These are phyloP conservation scores for Evansstolkia leycettana DNA, from an alignment of 495 filamentous ascomycete species.

Conservation along the genomic window DNA sequence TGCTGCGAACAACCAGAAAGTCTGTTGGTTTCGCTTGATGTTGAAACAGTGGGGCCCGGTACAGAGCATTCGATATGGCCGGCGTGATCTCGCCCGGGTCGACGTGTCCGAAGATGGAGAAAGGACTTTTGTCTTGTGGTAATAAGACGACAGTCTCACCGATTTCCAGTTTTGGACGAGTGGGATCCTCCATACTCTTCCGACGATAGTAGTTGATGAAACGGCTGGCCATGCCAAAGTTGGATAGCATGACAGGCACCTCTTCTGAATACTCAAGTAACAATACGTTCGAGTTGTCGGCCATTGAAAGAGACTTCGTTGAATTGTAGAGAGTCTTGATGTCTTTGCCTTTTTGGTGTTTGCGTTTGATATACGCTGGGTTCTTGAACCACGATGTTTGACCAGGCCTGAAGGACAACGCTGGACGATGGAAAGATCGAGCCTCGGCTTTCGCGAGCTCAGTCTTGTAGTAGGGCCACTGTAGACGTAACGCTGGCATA, in stretches of 20 bases:
- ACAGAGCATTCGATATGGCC: conserved; percentile 90
- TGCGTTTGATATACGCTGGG: conserved; percentile 46
- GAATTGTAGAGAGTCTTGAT: conserved; percentile 61
- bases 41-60: conserved; percentile 82
- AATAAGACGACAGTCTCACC: conserved; percentile 80
- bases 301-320: conserved; percentile 66
- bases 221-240: conserved; percentile 92
- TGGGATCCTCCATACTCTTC: conserved; percentile 65
- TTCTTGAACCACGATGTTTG: conserved; percentile 43
- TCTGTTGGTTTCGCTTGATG: conserved; percentile 69
- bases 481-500: conserved; percentile 76
- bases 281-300: conserved; percentile 75
- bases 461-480: conserved; percentile 88
- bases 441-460: conserved; percentile 67
- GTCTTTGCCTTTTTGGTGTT: conserved; percentile 63
- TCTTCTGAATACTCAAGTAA: conserved; percentile 95
- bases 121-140: conserved; percentile 89
- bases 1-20: conserved; percentile 75
- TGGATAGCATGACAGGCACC: conserved; percentile 78
- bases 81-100: conserved; percentile 81
- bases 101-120: conserved; percentile 86
- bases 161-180: conserved; percentile 62
- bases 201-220: conserved; percentile 94
- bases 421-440: conserved; percentile 82
- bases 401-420: conserved; percentile 48